A percentile compares a stretch with the other conserved stretches of the same genome.
Evolutionary conservation across 2,329 filamentous ascomycete species (phyloP).

Genomic region (Aureobasidium namibiae): DNA sequence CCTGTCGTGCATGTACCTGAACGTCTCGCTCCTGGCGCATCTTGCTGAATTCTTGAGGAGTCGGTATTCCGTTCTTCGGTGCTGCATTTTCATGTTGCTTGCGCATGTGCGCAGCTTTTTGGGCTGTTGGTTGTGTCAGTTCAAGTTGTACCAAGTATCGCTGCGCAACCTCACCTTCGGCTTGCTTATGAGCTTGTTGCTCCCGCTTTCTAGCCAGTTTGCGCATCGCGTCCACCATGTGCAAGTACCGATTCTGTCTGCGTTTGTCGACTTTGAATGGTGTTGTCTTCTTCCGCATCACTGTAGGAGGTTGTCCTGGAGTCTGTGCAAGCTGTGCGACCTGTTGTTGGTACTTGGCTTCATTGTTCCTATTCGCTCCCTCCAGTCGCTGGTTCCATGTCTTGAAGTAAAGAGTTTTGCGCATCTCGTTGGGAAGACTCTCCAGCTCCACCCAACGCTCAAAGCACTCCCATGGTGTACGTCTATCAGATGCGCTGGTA

Average conservation of each 20-base stretch:
- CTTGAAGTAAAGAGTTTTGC: conserved; percentile 92
- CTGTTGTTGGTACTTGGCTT: conserved; percentile 49
- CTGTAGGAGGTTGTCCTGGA: conserved; percentile 42
- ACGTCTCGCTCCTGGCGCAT: conserved; percentile 83
- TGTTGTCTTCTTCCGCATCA: conserved; percentile 60
- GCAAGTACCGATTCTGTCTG: conserved; percentile 76
- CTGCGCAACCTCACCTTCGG: conserved; percentile 51
- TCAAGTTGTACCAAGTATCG: background rate
- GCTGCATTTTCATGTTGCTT: conserved; percentile 63
- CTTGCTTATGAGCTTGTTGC: conserved; percentile 74
- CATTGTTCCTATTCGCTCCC: conserved; percentile 51
- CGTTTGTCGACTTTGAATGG: conserved; percentile 81
- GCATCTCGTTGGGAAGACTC: conserved; percentile 84
- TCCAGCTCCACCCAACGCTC: conserved; percentile 93
- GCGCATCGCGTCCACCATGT: conserved; percentile 86
- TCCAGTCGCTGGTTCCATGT: conserved; percentile 57
- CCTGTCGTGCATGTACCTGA: conserved; percentile 48
- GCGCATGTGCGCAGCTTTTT: conserved; percentile 64
- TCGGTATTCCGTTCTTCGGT: conserved; percentile 54
- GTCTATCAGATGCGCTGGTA: conserved; percentile 75
- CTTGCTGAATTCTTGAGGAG: conserved; percentile 83
- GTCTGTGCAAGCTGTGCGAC: conserved; percentile 49
- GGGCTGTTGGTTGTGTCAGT: conserved; percentile 22
- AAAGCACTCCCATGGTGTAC: conserved; percentile 98
- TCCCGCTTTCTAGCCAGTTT: conserved; percentile 94